Evolutionary conservation across 176 grass and related monocot species (phyloP), one percentile per base, ranked within the genome.

Genomic region (Rhynchospora pubera): DNA sequence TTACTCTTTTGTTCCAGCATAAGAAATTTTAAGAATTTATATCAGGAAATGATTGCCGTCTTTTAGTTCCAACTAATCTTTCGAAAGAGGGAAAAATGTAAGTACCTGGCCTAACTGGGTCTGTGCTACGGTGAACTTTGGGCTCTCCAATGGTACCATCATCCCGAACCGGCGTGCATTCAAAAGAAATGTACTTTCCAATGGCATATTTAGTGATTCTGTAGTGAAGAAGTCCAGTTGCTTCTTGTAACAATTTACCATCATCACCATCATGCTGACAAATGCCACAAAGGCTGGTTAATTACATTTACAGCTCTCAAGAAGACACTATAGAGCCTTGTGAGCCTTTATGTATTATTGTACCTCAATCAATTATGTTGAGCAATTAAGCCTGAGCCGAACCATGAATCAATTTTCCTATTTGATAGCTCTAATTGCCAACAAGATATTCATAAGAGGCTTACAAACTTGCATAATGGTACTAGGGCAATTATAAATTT

Each of bases 101-200:
- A 63, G 82, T 72, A 98, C 96, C 96, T 94, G 96, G 87, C 77
- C 50, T 85, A 87, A 99, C 87, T 87, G 87, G 90, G 53, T 90
- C 89, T 52, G 89, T 91, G 73, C 92, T 83, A 23, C 84, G 53
- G 86, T 91, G 94, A 79, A 88, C 65, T 91, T 66, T 89, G 74
- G 90, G 89, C 62, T 93, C 92, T 62, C 92, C 92, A 84, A 87
- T 69, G 81, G 82, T 72, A 77, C 90, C 92, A 85, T 99, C 96
- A 87, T 94, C 88, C 69, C 92, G 91, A 60, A 95, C 73, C 45
- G 96, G 96, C 74, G 83, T 91, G 73, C 96, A 99, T 84, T 93
- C 92, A 79, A 99, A 99, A 90, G 92, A 94, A 77, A 99, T 51
- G 60, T 93, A 99, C 76, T 95, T 99, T 64, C 92, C 91, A 99